These are phyloP conservation scores for Trichoderma sp. DNA, from an alignment of 2,329 filamentous ascomycete species.

Conservation along the genomic window DNA sequence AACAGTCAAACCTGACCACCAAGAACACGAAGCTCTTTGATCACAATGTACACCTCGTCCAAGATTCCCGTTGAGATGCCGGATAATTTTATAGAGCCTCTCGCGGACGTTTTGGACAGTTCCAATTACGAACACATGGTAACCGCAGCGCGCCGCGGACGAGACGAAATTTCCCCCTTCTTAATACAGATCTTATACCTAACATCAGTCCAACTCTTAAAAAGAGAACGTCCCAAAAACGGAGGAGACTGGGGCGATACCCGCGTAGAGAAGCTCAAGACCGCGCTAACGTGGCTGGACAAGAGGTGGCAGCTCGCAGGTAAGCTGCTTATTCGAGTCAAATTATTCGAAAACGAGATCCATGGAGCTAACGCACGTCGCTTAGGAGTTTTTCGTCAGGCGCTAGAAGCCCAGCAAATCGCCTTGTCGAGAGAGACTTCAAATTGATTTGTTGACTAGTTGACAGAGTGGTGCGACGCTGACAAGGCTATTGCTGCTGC, in stretches of 20 bases:
- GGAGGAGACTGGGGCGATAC: not conserved
- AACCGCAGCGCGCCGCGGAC: not conserved
- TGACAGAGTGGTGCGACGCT: not conserved
- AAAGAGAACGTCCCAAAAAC: not conserved
- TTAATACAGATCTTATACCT: not conserved
- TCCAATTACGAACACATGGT: not conserved
- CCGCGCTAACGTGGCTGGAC: not conserved
- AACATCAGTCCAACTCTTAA: not conserved
- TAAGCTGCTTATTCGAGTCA: not conserved
- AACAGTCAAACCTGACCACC: not conserved
- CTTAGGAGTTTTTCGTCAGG: not conserved
- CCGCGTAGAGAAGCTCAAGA: constrained; percentile 3
- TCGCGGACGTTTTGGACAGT: not conserved
- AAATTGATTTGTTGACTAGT: not conserved
- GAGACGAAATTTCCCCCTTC: not conserved
- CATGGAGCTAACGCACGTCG: not conserved
- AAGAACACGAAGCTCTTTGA: not conserved
- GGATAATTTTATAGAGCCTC: not conserved
- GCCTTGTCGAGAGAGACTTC: not conserved
- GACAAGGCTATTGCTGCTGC: not conserved
- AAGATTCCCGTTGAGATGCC: not conserved
- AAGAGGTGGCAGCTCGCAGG: constrained; percentile 8
- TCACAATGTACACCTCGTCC: not conserved
- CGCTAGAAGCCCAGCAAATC: constrained; percentile 9
- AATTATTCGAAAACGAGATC: not conserved